Evolutionary conservation across 2,329 filamentous ascomycete species (phyloP).

Genomic region (Sporothrix schenckii): DNA sequence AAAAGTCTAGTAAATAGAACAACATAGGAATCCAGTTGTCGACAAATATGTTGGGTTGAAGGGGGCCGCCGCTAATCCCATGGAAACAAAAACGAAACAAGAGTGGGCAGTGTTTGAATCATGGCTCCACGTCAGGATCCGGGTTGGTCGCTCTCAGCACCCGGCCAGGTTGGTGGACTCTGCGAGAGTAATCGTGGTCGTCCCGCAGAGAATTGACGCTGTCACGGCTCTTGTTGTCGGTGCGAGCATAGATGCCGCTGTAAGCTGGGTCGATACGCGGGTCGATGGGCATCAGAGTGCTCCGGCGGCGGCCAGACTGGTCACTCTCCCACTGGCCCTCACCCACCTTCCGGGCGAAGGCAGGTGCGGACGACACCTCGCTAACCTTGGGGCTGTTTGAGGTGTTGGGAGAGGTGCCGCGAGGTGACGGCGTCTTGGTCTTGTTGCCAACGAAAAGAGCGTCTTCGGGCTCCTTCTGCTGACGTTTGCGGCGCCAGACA

Average conservation of each 20-base stretch:
- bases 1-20: background rate
- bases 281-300: constrained; percentile 61
- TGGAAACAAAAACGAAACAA: constrained; percentile 14
- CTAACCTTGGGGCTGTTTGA: constrained; percentile 49
- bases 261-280: constrained; percentile 66
- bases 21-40: constrained; percentile 1
- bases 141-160: constrained; percentile 67
- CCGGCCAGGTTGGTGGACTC: constrained; percentile 55
- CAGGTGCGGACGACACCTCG: constrained; percentile 41
- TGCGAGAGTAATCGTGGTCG: constrained; percentile 66
- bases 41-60: constrained; percentile 14
- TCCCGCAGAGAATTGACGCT: constrained; percentile 66
- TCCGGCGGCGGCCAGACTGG: constrained; percentile 49
- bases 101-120: background rate
- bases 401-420: constrained; percentile 57
- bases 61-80: background rate
- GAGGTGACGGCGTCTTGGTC: constrained; percentile 46
- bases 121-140: constrained; percentile 49
- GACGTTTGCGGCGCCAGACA: constrained; percentile 45
- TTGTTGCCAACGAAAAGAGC: constrained; percentile 47
- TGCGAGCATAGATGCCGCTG: constrained; percentile 58
- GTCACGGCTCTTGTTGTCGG: constrained; percentile 61
- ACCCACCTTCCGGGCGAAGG: constrained; percentile 27
- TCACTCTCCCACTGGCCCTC: constrained; percentile 44
- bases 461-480: constrained; percentile 49